A percentile compares a stretch with the other conserved stretches of the same genome.
These are phyloP conservation scores for Oxytropis ochrocephala DNA, from an alignment of 306 rosid species.

Conservation along the genomic window DNA sequence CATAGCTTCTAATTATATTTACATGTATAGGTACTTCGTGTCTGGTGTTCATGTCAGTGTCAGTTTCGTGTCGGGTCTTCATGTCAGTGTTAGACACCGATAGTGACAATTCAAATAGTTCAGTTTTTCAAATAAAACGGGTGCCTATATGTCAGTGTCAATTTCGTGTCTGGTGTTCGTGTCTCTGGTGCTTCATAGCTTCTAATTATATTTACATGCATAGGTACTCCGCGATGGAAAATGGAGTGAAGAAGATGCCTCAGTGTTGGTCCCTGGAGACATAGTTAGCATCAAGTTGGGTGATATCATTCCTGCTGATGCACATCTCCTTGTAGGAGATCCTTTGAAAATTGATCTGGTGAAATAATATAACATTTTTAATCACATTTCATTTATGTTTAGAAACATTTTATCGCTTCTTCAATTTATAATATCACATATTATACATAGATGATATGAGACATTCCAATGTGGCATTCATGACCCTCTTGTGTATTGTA, in stretches of 20 bases:
- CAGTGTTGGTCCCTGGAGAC: slow-evolving; percentile 72
- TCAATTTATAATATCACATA: too few relatives aligned
- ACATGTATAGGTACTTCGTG: slow-evolving; percentile 41
- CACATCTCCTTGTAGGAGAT: slow-evolving; percentile 76
- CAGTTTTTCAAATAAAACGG: too few relatives aligned
- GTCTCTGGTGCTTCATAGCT: too few relatives aligned
- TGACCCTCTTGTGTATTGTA: too few relatives aligned
- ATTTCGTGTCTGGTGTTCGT: too few relatives aligned
- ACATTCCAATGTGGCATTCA: not conserved
- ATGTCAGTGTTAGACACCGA: too few relatives aligned
- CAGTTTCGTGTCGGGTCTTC: too few relatives aligned
- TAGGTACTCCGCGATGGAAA: slow-evolving; percentile 62
- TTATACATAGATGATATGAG: not conserved
- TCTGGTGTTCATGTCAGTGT: too few relatives aligned
- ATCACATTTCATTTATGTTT: too few relatives aligned
- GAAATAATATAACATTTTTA: not conserved
- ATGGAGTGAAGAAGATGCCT: slow-evolving; percentile 78
- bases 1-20: not conserved
- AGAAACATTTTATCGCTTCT: too few relatives aligned
- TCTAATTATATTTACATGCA: not conserved
- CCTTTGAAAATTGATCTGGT: slow-evolving; percentile 78
- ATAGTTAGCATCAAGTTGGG: slow-evolving; percentile 73
- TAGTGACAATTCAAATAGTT: too few relatives aligned
- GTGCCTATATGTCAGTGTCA: too few relatives aligned
- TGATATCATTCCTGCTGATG: slow-evolving; percentile 73